phyloP scores from a whole-genome alignment of 2,329 filamentous ascomycete genomes.

The Epichloe coenophiala region DNA sequence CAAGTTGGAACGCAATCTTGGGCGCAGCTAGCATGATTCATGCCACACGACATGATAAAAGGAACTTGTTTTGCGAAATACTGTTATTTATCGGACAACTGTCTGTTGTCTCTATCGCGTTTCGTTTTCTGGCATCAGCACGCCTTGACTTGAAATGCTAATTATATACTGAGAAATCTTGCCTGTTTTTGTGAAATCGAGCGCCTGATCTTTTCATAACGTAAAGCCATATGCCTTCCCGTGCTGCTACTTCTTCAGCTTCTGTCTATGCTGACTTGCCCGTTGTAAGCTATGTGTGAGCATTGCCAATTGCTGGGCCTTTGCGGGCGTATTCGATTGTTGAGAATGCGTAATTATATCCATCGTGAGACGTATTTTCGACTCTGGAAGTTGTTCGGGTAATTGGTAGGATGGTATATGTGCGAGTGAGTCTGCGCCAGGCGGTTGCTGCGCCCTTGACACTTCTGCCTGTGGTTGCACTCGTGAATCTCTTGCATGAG shows the following conservation, averaged over 20 bases:
- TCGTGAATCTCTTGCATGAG: neutral
- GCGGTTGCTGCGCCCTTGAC: neutral
- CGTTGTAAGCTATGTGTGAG: neutral
- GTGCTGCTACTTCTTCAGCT: neutral
- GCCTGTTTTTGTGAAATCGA: too few relatives aligned
- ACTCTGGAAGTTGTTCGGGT: neutral
- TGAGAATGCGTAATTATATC: neutral
- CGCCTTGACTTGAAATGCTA: too few relatives aligned
- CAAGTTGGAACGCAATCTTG: too few relatives aligned
- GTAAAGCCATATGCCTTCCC: neutral
- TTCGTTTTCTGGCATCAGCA: too few relatives aligned
- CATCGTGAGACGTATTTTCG: slow-evolving; percentile 1
- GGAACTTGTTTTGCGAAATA: too few relatives aligned
- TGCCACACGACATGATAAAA: too few relatives aligned
- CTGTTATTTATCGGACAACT: too few relatives aligned
- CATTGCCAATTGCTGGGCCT: neutral
- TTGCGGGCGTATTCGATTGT: neutral
- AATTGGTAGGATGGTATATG: neutral
- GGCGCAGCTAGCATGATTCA: too few relatives aligned
- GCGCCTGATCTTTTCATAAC: too few relatives aligned
- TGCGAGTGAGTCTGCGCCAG: neutral
- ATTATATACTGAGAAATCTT: neutral
- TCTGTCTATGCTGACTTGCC: neutral
- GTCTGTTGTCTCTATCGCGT: too few relatives aligned
- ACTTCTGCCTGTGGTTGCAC: neutral